Evolutionary conservation across 164 flowering plant species (phyloP), one percentile per base, ranked within the genome.

Genomic region (Macadamia integrifolia): DNA sequence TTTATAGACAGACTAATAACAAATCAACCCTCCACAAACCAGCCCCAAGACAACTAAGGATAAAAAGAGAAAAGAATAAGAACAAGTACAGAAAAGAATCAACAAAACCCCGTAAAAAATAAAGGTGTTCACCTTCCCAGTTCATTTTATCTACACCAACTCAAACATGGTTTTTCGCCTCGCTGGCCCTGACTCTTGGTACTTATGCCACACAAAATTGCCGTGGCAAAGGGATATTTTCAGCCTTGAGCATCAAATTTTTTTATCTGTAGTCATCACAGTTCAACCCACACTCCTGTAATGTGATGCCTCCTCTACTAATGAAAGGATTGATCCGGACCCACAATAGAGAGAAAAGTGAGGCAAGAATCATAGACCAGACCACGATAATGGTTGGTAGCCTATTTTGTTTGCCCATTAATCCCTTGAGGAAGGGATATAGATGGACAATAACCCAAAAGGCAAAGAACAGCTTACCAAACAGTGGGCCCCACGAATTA

Each of bases 401-500:
- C 28, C 76, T 69, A 69, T 83, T 79, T 57, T 89, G 92, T 69
- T 77, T 85, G 31, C 92, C 95, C 78, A 85, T 70, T 43, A 86
- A 59, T 62, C 95, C 92, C 76, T 86, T 89, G 50, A 89, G 87
- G 89, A 89, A 89, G 0, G 95, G 95, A 75, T 89, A 87, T 9
- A 89, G 85, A 74, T 87, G 95, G 59, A 85, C 75, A 67, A 89
- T 89, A 66, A 89, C 92, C 92, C 92, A 89, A 12, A 87, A 52
- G 31, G 92, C 86, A 60, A 89, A 89, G 75, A 89, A 87, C 46
- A 89, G 75, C 78, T 69, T 83, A 29, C 92, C 92, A 62, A 89
- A 83, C 29, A 89, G 73, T 0, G 95, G 92, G 5, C 95, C 92
- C 95, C 92, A 89, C 40, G 92, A 77, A 17, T 89, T 88, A 31